phyloP scores from a whole-genome alignment of 805 yeast genomes.

The Starmerella sp. region DNA sequence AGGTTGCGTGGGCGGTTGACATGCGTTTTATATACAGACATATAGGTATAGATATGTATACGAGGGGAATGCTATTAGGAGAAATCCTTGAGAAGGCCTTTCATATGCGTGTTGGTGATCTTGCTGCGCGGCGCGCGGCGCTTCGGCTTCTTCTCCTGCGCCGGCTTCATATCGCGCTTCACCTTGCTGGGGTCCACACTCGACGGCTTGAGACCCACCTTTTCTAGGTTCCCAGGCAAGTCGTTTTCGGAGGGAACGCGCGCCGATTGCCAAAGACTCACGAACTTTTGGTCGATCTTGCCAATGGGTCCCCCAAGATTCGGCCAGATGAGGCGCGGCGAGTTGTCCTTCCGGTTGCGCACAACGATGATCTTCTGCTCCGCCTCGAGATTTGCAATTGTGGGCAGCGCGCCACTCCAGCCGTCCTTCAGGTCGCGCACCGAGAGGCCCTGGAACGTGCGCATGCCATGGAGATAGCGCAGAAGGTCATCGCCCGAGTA shows the following conservation, averaged over 20 bases:
- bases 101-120: conserved; percentile 92
- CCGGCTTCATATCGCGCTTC: conserved; percentile 46
- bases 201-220: conserved; percentile 88
- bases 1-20: background rate
- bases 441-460: conserved; percentile 75
- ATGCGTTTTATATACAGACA: background rate
- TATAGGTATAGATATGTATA: background rate
- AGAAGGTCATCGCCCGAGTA: conserved; percentile 68
- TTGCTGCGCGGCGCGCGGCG: conserved; percentile 82
- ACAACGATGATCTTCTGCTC: conserved; percentile 69
- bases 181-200: conserved; percentile 95
- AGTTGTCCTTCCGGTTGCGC: conserved; percentile 83
- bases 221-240: conserved; percentile 64
- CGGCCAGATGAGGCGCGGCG: conserved; percentile 90
- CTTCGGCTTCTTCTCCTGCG: conserved; percentile 63
- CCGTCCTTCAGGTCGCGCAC: conserved; percentile 81
- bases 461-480: conserved; percentile 61
- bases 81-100: conserved; percentile 87
- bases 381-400: conserved; percentile 66
- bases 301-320: conserved; percentile 67
- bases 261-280: conserved; percentile 65
- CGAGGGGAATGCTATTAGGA: conserved; percentile 7
- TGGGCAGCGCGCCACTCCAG: conserved; percentile 80
- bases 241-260: conserved; percentile 74
- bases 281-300: conserved; percentile 69